Base-by-base conservation (phyloP, 495 filamentous ascomycete species). In the Daldinia bambusicola region DNA sequence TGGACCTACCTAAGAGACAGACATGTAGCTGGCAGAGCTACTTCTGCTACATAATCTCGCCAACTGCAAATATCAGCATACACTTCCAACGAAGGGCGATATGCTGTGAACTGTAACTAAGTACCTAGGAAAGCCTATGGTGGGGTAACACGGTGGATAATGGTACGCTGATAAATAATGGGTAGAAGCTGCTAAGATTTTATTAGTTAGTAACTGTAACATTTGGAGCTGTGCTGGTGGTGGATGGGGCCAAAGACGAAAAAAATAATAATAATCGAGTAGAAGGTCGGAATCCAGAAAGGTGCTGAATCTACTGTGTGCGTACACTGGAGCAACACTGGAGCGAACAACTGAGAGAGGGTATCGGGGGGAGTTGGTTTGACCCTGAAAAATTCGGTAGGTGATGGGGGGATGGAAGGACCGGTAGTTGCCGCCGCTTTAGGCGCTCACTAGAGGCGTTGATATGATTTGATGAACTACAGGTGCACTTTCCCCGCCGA, bases 391-490 rank as follows among this genome's bases (percentile, higher is more conserved):
- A 48, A 65, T 62, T 69, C 43, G 10, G 65, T 45, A 70, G 70
- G 67, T 58, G 63, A 45, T 50, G 53, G 55, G 36, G 53, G 53
- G 53, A 59, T 60, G 58, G 52, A 67, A 32, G 51, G 34, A 12
- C 67, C 75, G 75, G 75, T 65, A 69, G 72, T 75, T 77, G 73
- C 75, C 75, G 75, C 73, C 51, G 66, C 73, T 70, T 74, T 72
- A 67, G 70, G 57, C 70, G 70, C 66, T 72, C 55, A 16, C 43
- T 66, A 45, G 34, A 69, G 34, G 66, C 66, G 62, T 53, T 73
- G 70, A 73, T 73, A 43, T 73, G 70, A 73, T 73, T 73, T 72
- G 65, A 69, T 52, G 61, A 56, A 22, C 34, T 20, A 59, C 65
- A 69, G 70, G 61, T 69, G 57, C 66, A 73, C 61, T 51, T 57